These are phyloP conservation scores for Aspergillus caelatus DNA, from an alignment of 2,329 filamentous ascomycete species.

Conservation along the genomic window DNA sequence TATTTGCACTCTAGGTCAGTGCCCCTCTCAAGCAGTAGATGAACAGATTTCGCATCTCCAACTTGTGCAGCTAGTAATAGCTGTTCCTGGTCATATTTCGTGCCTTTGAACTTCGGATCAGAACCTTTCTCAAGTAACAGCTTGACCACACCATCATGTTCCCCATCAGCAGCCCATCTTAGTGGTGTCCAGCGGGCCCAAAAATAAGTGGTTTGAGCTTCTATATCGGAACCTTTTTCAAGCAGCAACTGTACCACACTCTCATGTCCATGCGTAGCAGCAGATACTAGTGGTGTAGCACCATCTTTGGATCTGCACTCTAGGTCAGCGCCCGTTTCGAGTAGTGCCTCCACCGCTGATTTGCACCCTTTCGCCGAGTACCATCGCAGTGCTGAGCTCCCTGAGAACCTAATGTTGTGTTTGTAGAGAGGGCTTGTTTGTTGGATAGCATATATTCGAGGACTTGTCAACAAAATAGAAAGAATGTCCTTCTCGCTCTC, in stretches of 20 bases:
- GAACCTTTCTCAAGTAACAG: background rate
- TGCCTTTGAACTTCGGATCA: background rate
- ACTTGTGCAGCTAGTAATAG: background rate
- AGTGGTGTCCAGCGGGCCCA: too few species aligned
- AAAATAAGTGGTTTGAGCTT: too few species aligned
- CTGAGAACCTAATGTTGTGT: background rate
- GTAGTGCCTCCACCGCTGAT: background rate
- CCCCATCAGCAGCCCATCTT: too few species aligned
- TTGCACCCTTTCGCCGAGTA: background rate
- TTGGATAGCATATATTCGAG: background rate
- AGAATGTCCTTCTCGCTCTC: background rate
- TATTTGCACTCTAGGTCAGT: background rate
- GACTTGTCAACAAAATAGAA: background rate
- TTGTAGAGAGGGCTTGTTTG: background rate
- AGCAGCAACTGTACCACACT: too few species aligned
- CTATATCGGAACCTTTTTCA: too few species aligned
- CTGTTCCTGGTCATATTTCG: background rate
- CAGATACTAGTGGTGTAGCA: background rate
- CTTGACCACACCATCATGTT: background rate
- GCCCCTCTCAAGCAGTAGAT: background rate
- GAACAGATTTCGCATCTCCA: background rate
- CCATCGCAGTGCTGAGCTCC: background rate
- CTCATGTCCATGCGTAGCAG: background rate
- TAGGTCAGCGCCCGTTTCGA: background rate
- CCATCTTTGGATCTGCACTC: background rate